Conservation (phyloP, 352 stramenopile species). For the Phytophthora citrophthora region DNA sequence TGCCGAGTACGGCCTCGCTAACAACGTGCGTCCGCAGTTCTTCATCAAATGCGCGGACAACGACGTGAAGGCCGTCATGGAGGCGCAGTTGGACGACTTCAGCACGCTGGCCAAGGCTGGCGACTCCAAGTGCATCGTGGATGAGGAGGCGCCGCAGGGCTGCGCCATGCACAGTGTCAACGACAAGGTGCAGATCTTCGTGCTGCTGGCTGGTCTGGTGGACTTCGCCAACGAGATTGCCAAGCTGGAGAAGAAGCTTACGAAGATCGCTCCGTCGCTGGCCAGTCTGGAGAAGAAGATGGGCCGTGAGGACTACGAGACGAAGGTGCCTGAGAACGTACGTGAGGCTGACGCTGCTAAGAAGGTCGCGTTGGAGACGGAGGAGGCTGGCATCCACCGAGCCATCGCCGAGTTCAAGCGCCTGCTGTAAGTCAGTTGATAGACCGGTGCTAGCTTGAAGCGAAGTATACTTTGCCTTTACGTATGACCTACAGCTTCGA, state of each 20-base stretch:
- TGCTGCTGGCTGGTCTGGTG: constrained; percentile 85
- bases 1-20: constrained; percentile 84
- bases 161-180: constrained; percentile 95
- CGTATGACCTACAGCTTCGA: constrained; percentile 3
- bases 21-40: constrained; percentile 80
- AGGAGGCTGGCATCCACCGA: constrained; percentile 78
- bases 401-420: constrained; percentile 84
- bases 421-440: constrained; percentile 52
- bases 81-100: constrained; percentile 94
- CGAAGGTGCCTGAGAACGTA: constrained; percentile 83
- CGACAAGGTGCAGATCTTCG: constrained; percentile 91
- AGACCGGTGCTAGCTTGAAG: constrained; percentile 9
- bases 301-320: constrained; percentile 75
- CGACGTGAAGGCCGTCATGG: constrained; percentile 72
- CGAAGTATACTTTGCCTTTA: constrained; percentile 34
- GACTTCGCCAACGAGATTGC: constrained; percentile 91
- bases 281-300: constrained; percentile 85
- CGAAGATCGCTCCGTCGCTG: constrained; percentile 80
- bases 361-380: constrained; percentile 80
- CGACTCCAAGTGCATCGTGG: constrained; percentile 89
- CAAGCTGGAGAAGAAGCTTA: constrained; percentile 91
- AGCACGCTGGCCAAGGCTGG: constrained; percentile 94
- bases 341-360: constrained; percentile 81
- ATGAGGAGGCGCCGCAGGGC: constrained; percentile 80
- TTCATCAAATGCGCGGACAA: constrained; percentile 92